phyloP scores from a whole-genome alignment of 2,329 filamentous ascomycete genomes.

The Ophiocordyceps camponoti-rufipedis region DNA sequence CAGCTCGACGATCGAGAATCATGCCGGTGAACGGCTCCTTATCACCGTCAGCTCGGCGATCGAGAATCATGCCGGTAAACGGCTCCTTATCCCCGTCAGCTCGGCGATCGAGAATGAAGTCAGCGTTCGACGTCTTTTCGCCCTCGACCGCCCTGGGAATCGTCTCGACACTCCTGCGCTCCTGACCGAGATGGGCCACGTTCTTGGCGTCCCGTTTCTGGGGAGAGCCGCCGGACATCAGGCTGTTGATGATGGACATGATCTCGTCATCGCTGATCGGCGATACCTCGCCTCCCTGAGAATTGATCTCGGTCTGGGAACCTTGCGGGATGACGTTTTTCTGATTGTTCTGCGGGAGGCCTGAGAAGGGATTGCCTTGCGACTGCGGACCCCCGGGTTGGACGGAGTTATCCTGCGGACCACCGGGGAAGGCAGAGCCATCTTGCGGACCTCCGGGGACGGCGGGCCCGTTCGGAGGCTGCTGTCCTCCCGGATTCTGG shows the following conservation, averaged over 20 bases:
- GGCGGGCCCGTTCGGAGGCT: too few relatives aligned
- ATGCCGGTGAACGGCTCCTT: background rate
- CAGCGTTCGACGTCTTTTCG: background rate
- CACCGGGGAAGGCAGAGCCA: background rate
- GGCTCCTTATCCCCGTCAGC: background rate
- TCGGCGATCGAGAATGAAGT: background rate
- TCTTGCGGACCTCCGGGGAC: background rate
- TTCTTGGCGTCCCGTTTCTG: background rate
- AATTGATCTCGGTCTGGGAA: background rate
- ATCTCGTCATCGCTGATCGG: background rate
- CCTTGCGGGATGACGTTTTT: too few relatives aligned
- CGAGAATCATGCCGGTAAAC: background rate
- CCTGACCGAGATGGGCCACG: background rate
- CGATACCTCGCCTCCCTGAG: background rate
- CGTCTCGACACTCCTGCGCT: background rate
- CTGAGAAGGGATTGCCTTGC: too few relatives aligned
- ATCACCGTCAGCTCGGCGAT: background rate
- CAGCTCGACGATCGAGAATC: background rate
- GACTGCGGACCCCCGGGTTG: too few relatives aligned
- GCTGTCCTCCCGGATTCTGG: too few relatives aligned
- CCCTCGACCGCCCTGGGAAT: background rate
- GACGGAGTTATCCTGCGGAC: background rate
- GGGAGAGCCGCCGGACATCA: background rate
- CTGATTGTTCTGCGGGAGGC: too few relatives aligned
- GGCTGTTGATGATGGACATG: background rate